Evolutionary conservation across 2,329 filamentous ascomycete genomes (phyloP).

Genomic region (Aspergillus floridensis): DNA sequence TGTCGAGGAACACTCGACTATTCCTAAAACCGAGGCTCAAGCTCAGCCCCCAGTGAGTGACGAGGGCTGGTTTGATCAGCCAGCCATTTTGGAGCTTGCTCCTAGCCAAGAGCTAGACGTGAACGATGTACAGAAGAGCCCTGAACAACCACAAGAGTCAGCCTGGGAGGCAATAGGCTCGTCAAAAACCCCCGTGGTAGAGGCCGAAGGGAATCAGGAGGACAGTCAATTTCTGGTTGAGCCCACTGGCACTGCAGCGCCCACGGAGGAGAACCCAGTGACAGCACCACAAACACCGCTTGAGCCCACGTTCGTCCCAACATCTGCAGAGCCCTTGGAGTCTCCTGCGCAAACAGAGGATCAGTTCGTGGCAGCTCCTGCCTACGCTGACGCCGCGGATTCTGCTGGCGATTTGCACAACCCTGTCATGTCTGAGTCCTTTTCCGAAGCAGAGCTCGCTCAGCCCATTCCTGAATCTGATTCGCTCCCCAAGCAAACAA

Average conservation of each 20-base stretch:
- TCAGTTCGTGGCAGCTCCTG: conserved; percentile 27
- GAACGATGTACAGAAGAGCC: conserved; percentile 19
- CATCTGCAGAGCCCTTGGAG: conserved; percentile 16
- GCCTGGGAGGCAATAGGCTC: conserved; percentile 12
- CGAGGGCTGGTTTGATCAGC: conserved; percentile 13
- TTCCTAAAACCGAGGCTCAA: conserved; percentile 13
- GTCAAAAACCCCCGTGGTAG: conserved; percentile 12
- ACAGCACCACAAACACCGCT: conserved; percentile 24
- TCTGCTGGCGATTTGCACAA: conserved; percentile 16
- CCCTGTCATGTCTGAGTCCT: conserved; percentile 11
- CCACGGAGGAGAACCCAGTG: conserved; percentile 19
- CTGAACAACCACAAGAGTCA: conserved; percentile 14
- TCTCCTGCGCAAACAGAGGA: conserved; percentile 33
- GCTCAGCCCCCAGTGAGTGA: conserved; percentile 14
- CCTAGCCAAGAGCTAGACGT: conserved; percentile 19
- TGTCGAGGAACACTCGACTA: conserved; percentile 15
- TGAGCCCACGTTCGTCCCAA: conserved; percentile 19
- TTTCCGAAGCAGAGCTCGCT: conserved; percentile 8
- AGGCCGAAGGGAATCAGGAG: conserved; percentile 10
- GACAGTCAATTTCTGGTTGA: conserved; percentile 7
- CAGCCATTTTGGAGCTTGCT: conserved; percentile 12
- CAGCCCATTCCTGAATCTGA: conserved; percentile 10
- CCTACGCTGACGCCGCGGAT: conserved; percentile 18
- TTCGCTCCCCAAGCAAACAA: conserved; percentile 11
- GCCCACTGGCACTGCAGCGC: conserved; percentile 11